phyloP scores from a whole-genome alignment of 768 basidiomycete genomes.

The Clavaria fumosa region DNA sequence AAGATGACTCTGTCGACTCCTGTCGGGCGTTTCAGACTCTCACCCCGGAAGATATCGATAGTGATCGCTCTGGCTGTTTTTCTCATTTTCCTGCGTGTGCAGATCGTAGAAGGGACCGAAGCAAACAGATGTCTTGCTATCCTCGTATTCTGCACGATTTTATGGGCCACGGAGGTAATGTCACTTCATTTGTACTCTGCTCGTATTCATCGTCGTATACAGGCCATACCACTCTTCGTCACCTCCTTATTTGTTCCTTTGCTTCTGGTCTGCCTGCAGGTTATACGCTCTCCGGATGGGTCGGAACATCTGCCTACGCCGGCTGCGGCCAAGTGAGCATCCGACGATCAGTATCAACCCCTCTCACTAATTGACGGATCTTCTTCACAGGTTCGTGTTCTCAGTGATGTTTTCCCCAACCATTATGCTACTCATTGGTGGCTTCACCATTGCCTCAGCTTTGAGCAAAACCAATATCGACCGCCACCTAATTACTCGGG shows the following conservation, averaged over 20 bases:
- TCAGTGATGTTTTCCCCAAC: conserved; percentile 95
- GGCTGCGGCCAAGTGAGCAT: conserved; percentile 68
- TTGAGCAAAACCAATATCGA: conserved; percentile 93
- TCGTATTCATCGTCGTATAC: conserved; percentile 2
- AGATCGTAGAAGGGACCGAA: conserved; percentile 42
- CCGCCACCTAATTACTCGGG: conserved; percentile 75
- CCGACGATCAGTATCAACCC: conserved; percentile 1
- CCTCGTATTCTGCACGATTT: conserved; percentile 73
- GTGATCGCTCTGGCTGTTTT: conserved; percentile 44
- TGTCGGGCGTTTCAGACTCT: conserved; percentile 50
- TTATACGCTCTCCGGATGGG: conserved; percentile 49
- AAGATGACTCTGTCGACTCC: conserved; percentile 47
- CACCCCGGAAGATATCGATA: conserved; percentile 43
- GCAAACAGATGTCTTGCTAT: conserved; percentile 88
- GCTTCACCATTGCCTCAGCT: conserved; percentile 95
- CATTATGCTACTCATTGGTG: conserved; percentile 95
- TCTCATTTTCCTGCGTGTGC: conserved; percentile 40
- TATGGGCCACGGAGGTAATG: conserved; percentile 93
- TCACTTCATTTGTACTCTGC: not conserved
- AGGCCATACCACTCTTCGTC: conserved; percentile 97
- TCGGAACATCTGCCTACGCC: conserved; percentile 35
- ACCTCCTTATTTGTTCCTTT: conserved; percentile 85
- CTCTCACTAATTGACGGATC: conserved; percentile 5
- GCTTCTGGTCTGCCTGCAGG: conserved; percentile 70
- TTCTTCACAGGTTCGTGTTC: conserved; percentile 61